Base-by-base conservation (phyloP, 768 basidiomycete genomes). In the Lactarius pseudohatsudake region DNA sequence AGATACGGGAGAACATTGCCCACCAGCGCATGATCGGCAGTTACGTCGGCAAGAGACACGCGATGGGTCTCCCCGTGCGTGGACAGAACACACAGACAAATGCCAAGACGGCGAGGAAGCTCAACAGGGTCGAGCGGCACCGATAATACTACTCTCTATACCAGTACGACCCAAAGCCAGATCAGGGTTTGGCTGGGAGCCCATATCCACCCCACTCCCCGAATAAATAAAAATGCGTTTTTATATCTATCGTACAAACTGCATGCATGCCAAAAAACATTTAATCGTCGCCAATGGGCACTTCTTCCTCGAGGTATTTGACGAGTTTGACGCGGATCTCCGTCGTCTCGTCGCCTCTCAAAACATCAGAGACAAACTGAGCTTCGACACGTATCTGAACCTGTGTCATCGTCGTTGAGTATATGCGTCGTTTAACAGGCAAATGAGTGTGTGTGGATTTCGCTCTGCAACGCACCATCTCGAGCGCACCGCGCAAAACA, bases 301-400 rank as follows among this genome's bases (percentile, higher is more conserved):
- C 88, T 76, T 99, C 97, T 77, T 99, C 97, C 75, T 99, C 97
- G 69, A 98, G 76, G 74, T 96, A 90, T 77, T 94, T 92, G 64
- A 97, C 79, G 70, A 99, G 79, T 71, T 86, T 90, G 62, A 99
- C 96, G 59, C 91, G 85, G 70, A 99, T 90, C 76, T 97, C 96
- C 28, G 96, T 98, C 69, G 80, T 87, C 73, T 98, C 96, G 73
- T 98, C 97, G 4, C 97, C 97, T 67, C 94, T 82, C 69, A 98
- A 81, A 5, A 90, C 87, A 73, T 99, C 97, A 2, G 93, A 93
- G 26, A 96, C 73, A 76, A 98, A 98, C 54, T 87, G 85, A 13
- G 86, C 89, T 66, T 94, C 90, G 22, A 96, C 95, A 75, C 96
- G 96, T 85, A 98, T 91, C 76, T 98, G 96, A 34, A 98, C 88